Conservation (phyloP, 768 basidiomycete species). For the Phylloporus sp. region DNA sequence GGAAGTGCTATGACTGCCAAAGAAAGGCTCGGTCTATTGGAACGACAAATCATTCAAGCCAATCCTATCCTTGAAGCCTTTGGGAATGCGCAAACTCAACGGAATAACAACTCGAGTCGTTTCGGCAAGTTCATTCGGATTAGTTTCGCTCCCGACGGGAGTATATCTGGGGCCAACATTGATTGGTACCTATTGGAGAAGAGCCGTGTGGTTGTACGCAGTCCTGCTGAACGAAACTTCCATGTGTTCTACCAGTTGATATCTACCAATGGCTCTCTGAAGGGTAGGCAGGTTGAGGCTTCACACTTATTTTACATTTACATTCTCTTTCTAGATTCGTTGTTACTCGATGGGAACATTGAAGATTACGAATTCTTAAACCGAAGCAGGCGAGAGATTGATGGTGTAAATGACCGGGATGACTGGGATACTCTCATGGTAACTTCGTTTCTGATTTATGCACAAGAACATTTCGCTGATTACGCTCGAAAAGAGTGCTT, state of each 20-base stretch:
- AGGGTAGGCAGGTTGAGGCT: slow-evolving; percentile 43
- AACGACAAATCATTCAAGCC: slow-evolving; percentile 94
- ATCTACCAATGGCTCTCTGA: slow-evolving; percentile 66
- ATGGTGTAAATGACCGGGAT: slow-evolving; percentile 87
- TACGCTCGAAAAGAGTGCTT: slow-evolving; percentile 51
- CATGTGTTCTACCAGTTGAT: slow-evolving; percentile 97
- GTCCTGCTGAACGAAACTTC: slow-evolving; percentile 87
- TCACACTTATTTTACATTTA: slow-evolving; percentile 4
- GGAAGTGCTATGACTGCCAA: slow-evolving; percentile 53
- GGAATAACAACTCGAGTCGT: slow-evolving; percentile 98
- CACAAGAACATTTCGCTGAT: slow-evolving; percentile 4
- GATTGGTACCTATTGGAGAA: slow-evolving; percentile 99
- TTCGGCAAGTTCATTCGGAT: slow-evolving; percentile 99
- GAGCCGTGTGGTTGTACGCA: slow-evolving; percentile 86
- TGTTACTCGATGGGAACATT: slow-evolving; percentile 70
- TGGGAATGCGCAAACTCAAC: slow-evolving; percentile 96
- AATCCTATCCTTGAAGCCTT: slow-evolving; percentile 98
- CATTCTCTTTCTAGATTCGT: slow-evolving; percentile 45
- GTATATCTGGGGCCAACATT: slow-evolving; percentile 96
- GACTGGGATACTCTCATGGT: slow-evolving; percentile 85
- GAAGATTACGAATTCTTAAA: slow-evolving; percentile 91
- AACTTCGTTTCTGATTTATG: slow-evolving; percentile 4
- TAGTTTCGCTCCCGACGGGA: slow-evolving; percentile 87
- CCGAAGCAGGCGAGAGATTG: slow-evolving; percentile 85
- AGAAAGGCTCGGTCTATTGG: slow-evolving; percentile 80